Base-by-base conservation (phyloP, 2,329 filamentous ascomycete genomes). In the Stagonosporopsis tanaceti region DNA sequence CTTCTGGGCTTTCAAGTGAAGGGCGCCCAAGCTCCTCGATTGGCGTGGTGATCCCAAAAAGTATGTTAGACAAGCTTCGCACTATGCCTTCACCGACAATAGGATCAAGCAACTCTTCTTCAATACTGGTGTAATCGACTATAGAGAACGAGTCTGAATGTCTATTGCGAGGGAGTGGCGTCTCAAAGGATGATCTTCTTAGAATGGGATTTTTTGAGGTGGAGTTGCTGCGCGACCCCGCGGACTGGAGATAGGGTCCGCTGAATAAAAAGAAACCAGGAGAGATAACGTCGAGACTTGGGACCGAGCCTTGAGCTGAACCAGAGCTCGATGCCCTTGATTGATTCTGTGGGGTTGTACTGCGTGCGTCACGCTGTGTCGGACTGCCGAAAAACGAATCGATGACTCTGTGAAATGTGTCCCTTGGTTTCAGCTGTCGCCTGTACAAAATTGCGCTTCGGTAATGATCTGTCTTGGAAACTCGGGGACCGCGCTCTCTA, bases 211-310 rank as follows among this genome's bases (percentile, higher is more conserved):
- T 42, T 34, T 50, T 58, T 4, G 70, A 68, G 6, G 55, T 63
- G 1, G 67, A 68, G 34, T 59, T 56, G 17, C 53, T 63, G 38
- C 63, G 47, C n/a, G 68, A 71, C n/a, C 62, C 57, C 14, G 64
- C 66, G 47, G 71, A 71, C 25, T 48, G 62, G 9, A 76, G 60
- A 37, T 62, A 68, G 40, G 73, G 73, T 30, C 73, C 66, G 47
- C 72, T 76, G 57, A 76, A 76, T 22, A 71, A 48, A 50, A 77
- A 77, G 0, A 63, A 44, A 9, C 64, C 65, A 37, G 71, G 68
- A n/a, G 69, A 71, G 0, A 76, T 63, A 14, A 77, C 35, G 24
- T 76, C 73, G 7, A 76, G 28, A 39, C 68, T 76, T 14, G 65
- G 67, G 37, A 67, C 39, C 6, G 67, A 72, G 15, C 63, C 65